phyloP scores from a whole-genome alignment of 2,329 filamentous ascomycete genomes.

The Byssochlamys sp. region DNA sequence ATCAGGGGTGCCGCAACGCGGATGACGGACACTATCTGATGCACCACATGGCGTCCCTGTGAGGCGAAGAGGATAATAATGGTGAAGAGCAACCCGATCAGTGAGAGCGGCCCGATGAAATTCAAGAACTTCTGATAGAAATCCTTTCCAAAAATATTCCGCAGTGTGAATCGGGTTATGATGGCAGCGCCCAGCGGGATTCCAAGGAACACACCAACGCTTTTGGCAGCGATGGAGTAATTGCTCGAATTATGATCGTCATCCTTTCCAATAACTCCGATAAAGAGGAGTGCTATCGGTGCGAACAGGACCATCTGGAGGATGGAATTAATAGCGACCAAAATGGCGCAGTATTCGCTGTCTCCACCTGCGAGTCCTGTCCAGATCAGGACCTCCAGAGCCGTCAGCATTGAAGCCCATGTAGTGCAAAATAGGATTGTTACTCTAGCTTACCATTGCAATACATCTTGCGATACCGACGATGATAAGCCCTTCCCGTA shows the following conservation, averaged over 20 bases:
- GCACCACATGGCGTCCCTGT: conserved; percentile 65
- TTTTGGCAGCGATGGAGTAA: conserved; percentile 64
- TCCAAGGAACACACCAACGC: conserved; percentile 74
- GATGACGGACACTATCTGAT: conserved; percentile 74
- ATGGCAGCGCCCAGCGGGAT: conserved; percentile 74
- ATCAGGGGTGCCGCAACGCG: conserved; percentile 71
- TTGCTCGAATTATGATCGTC: conserved; percentile 36
- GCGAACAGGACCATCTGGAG: conserved; percentile 66
- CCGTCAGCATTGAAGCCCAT: neutral
- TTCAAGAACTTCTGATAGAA: conserved; percentile 64
- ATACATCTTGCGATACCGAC: conserved; percentile 80
- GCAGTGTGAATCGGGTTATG: conserved; percentile 59
- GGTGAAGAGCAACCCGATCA: conserved; percentile 77
- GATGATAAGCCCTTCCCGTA: conserved; percentile 61
- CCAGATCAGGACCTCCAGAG: conserved; percentile 57
- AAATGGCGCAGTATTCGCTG: conserved; percentile 69
- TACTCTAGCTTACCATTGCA: conserved; percentile 57
- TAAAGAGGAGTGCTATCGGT: conserved; percentile 59
- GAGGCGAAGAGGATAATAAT: conserved; percentile 78
- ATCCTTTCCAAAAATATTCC: conserved; percentile 44
- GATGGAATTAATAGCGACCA: conserved; percentile 65
- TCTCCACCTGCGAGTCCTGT: conserved; percentile 68
- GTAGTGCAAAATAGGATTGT: neutral
- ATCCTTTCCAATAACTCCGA: conserved; percentile 55
- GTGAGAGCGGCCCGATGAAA: conserved; percentile 60